Base-by-base conservation (phyloP, 2,329 filamentous ascomycete genomes). In the Beauveria brongniartii region DNA sequence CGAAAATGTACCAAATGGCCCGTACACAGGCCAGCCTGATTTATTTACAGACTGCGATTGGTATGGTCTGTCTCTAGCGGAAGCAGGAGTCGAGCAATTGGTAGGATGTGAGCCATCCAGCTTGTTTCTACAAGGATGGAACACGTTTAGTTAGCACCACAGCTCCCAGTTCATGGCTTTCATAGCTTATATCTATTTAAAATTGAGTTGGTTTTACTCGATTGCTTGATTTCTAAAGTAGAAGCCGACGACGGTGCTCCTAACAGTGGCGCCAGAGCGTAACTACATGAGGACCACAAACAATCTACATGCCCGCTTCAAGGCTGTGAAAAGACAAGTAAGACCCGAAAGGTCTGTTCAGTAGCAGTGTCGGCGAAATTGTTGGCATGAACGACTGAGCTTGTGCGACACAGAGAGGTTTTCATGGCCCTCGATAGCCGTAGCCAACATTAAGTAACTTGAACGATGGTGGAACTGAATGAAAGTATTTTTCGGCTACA, bases 351-450 rank as follows among this genome's bases (percentile, higher is more conserved):
- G 76, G 75, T 1, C 72, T 77, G 1, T 82, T 76, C 65, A 74
- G 73, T 65, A 80, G 76, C 48, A 72, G 80, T 10, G 70, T 81
- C 2, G 79, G 78, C 0, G 78, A 82, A 69, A 78, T 79, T 37
- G 66, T 82, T 22, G 78, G 77, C 1, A 64, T 81, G 59, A 80
- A 78, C 65, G 46, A 64, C 16, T 67, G 37, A 54, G 6, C 1
- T 28, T 1, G 18, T 18, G 3, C 8, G 14, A 50, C 9, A 16
- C 3, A 30, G 5, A 28, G 16, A 50, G 24, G 26, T 1, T 10
- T 30, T 9, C 10, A 30, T 3, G 3, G 9, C 10, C 10, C 30
- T 34, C 3, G 4, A 14, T 12, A 34, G 30, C 4, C 10, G 30
- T 34, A 34, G 30, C 10, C 30, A 3, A 34, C 10, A 12, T 1